Conservation (phyloP, 2,329 filamentous ascomycete genomes). For the Penicillium brevicompactum region DNA sequence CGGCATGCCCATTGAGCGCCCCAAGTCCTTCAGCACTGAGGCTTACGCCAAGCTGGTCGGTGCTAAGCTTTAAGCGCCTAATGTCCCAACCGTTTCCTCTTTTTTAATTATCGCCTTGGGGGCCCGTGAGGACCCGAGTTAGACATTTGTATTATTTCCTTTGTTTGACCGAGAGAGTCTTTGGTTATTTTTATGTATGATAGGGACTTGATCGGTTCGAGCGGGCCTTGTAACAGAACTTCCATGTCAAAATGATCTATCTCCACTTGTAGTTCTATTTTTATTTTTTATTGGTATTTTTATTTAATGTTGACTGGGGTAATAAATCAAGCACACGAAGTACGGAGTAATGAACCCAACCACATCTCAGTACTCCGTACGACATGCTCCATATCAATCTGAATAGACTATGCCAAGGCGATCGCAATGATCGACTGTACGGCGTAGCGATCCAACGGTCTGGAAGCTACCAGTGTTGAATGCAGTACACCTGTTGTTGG, state of each 20-base stretch:
- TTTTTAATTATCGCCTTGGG: conserved; percentile 12
- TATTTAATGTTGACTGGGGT: no score
- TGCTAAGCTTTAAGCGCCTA: conserved; percentile 73
- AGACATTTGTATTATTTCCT: conserved; percentile 30
- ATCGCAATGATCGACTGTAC: neutral
- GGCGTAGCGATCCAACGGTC: conserved; percentile 16
- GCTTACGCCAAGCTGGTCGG: conserved; percentile 91
- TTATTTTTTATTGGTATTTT: neutral
- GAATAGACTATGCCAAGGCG: no score
- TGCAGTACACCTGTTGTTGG: conserved; percentile 29
- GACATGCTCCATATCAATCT: no score
- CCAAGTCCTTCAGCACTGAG: conserved; percentile 98
- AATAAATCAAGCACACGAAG: no score
- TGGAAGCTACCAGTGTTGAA: conserved; percentile 26
- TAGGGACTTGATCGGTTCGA: conserved; percentile 41
- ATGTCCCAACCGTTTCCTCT: conserved; percentile 19
- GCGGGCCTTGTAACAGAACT: conserved; percentile 42
- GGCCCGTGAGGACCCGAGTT: conserved; percentile 12
- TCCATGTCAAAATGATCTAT: conserved; percentile 25
- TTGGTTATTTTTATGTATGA: conserved; percentile 39
- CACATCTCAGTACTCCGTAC: no score
- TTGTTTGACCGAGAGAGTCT: conserved; percentile 34
- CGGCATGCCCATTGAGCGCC: conserved; percentile 95
- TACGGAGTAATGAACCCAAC: no score
- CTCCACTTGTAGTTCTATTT: conserved; percentile 1